These are phyloP conservation scores for Pelargonium cotyledonis DNA, from an alignment of 441 rosid species.

Conservation along the genomic window DNA sequence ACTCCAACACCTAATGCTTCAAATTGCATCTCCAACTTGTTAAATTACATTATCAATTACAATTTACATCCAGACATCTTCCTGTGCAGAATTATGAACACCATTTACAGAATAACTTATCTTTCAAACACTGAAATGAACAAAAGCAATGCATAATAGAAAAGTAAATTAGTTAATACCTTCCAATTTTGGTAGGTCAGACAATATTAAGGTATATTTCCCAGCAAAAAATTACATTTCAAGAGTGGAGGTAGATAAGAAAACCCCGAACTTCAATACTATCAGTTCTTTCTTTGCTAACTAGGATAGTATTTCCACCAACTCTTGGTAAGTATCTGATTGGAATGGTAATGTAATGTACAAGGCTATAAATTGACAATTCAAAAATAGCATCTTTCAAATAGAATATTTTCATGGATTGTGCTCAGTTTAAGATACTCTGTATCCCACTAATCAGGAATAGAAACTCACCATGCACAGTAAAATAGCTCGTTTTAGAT, in stretches of 20 bases:
- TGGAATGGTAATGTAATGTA: neutral
- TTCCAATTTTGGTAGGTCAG: neutral
- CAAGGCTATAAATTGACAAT: neutral
- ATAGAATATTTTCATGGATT: neutral
- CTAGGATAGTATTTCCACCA: neutral
- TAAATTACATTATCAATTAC: too few species aligned
- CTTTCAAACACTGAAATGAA: neutral
- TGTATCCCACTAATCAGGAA: neutral
- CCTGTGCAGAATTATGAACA: neutral
- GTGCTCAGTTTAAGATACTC: neutral
- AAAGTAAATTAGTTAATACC: neutral
- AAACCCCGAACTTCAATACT: neutral
- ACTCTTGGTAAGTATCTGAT: neutral
- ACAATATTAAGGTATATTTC: neutral
- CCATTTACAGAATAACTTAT: neutral
- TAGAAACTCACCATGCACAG: constrained; percentile 6
- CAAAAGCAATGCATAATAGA: neutral
- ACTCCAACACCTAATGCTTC: neutral
- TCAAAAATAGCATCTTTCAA: neutral
- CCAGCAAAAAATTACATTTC: neutral
- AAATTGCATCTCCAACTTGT: too few species aligned
- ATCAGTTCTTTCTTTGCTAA: neutral
- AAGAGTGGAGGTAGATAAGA: neutral
- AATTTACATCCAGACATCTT: neutral
- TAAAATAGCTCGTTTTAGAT: constrained; percentile 2